Percentiles rank a stretch among this genome's conserved stretches.
phyloP scores from a whole-genome alignment of 1,284 basidiomycete genomes.

The Hypsizygus ulmarius region DNA sequence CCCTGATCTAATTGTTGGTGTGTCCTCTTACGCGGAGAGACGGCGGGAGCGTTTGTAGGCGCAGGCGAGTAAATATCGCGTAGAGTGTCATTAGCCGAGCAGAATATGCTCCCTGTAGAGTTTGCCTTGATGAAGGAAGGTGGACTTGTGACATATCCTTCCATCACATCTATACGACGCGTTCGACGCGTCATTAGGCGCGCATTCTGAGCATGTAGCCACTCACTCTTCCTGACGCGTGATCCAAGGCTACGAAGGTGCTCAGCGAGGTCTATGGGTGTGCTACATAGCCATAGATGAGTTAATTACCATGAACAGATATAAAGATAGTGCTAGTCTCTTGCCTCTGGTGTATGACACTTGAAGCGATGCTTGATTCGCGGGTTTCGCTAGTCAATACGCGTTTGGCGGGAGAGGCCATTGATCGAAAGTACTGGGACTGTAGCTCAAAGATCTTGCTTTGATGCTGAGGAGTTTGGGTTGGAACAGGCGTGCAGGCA shows the following conservation, averaged over 20 bases:
- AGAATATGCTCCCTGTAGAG: constrained; percentile 39
- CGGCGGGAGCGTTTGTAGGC: constrained; percentile 8
- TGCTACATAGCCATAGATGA: constrained; percentile 22
- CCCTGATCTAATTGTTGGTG: constrained; percentile 28
- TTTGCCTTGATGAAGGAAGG: constrained; percentile 34
- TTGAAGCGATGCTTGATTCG: constrained; percentile 31
- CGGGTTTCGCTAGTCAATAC: constrained; percentile 39
- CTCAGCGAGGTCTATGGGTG: constrained; percentile 41
- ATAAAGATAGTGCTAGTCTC: not conserved
- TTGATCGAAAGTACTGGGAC: constrained; percentile 9
- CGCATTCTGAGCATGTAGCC: constrained; percentile 9
- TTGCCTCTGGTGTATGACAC: constrained; percentile 17
- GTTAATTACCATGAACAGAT: not conserved
- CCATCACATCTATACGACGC: constrained; percentile 41
- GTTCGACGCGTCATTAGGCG: constrained; percentile 26
- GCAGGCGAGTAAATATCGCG: constrained; percentile 32
- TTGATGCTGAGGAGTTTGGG: not conserved
- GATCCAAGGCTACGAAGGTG: constrained; percentile 46
- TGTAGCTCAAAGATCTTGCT: not conserved
- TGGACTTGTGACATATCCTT: constrained; percentile 46
- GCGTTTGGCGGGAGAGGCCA: constrained; percentile 39
- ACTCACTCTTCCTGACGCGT: constrained; percentile 49
- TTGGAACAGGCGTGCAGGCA: not conserved
- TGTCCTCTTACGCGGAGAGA: constrained; percentile 32
- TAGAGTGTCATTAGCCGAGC: constrained; percentile 42